Evolutionary conservation across 2,329 filamentous ascomycete genomes (phyloP).

Genomic region (Madurella mycetomatis): DNA sequence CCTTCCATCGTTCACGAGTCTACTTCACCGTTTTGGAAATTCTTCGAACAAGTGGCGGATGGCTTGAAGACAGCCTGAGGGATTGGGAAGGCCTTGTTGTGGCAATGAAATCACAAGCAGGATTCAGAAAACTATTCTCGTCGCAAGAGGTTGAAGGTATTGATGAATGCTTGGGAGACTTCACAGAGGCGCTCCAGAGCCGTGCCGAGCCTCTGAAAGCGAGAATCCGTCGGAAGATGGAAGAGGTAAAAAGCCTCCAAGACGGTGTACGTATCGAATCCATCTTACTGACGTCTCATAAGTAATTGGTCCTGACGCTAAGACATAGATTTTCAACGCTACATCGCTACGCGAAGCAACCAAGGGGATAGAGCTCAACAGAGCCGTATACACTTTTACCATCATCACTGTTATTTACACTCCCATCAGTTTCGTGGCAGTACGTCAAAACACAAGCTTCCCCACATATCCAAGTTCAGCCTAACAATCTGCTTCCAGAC

Average conservation of each 20-base stretch:
- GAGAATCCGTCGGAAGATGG: neutral
- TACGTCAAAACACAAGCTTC: neutral
- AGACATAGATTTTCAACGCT: conserved; percentile 11
- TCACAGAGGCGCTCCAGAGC: neutral
- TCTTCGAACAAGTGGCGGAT: neutral
- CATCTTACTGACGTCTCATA: too few relatives aligned
- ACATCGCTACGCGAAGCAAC: conserved; percentile 9
- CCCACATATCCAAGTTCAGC: neutral
- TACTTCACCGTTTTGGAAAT: neutral
- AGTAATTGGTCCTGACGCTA: too few relatives aligned
- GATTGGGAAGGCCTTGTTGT: neutral
- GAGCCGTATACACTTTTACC: conserved; percentile 12
- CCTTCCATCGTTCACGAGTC: neutral
- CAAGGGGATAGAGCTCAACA: conserved; percentile 10
- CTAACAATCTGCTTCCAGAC: neutral
- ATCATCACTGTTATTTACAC: conserved; percentile 10
- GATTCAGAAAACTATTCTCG: too few relatives aligned
- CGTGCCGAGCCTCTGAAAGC: neutral
- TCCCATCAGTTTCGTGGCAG: neutral
- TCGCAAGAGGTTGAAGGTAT: too few relatives aligned
- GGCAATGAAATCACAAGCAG: too few relatives aligned
- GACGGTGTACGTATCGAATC: conserved; percentile 3
- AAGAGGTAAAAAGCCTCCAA: conserved; percentile 11
- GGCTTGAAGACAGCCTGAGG: neutral
- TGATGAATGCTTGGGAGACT: neutral